Evolutionary conservation across 2,329 filamentous ascomycete genomes (phyloP).

Genomic region (Harringtonia lauricola): DNA sequence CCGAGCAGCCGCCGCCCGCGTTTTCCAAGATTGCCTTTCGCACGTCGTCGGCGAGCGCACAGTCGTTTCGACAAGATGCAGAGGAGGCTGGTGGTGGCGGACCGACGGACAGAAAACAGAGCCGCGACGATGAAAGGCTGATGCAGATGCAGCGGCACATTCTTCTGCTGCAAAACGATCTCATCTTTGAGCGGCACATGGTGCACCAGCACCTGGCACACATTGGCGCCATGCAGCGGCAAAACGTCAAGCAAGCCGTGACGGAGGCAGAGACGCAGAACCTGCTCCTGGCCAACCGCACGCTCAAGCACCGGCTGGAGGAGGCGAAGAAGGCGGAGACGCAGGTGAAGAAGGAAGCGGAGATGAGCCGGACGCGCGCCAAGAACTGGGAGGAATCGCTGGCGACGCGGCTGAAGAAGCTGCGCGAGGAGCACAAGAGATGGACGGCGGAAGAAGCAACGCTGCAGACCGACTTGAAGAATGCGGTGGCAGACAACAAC

Average conservation of each 20-base stretch:
- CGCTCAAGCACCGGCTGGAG: constrained; percentile 59
- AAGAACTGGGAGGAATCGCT: constrained; percentile 72
- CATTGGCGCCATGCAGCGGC: constrained; percentile 66
- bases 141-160: constrained; percentile 60
- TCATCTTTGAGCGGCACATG: constrained; percentile 74
- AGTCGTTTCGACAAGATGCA: constrained; percentile 14
- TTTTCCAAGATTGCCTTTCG: neutral
- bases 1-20: constrained; percentile 22
- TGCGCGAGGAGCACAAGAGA: constrained; percentile 60
- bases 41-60: neutral
- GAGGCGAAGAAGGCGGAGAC: constrained; percentile 61
- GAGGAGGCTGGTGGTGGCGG: neutral
- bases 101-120: neutral
- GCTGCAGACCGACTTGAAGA: constrained; percentile 46
- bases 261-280: constrained; percentile 77
- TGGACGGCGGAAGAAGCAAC: constrained; percentile 46
- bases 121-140: neutral
- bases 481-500: constrained; percentile 47
- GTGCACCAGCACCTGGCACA: constrained; percentile 76
- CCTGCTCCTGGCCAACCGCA: constrained; percentile 64
- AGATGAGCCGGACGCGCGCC: constrained; percentile 58
- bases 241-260: constrained; percentile 65
- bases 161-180: constrained; percentile 66
- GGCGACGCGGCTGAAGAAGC: constrained; percentile 50
- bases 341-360: constrained; percentile 60